Evolutionary conservation across 2,329 filamentous ascomycete genomes (phyloP).

Genomic region (Fusarium sambucinum): DNA sequence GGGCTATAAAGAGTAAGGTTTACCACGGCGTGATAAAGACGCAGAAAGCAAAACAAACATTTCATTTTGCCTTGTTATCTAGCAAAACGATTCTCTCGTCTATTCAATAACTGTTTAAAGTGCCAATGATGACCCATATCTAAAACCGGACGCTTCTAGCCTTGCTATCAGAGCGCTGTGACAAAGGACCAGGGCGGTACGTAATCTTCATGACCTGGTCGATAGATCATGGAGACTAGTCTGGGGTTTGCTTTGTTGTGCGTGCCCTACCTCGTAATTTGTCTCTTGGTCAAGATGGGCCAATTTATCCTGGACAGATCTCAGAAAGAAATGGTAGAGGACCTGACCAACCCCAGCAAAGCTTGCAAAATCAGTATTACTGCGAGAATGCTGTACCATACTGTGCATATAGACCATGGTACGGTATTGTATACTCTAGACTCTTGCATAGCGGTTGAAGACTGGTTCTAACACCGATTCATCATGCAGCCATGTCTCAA

Average conservation of each 20-base stretch:
- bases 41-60: conserved; percentile 15
- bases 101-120: conserved; percentile 6
- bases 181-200: conserved; percentile 27
- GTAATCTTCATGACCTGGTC: conserved; percentile 34
- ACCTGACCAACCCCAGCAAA: conserved; percentile 15
- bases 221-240: conserved; percentile 26
- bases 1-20: neutral
- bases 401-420: conserved; percentile 24
- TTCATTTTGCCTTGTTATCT: neutral
- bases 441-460: conserved; percentile 27
- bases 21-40: neutral
- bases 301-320: conserved; percentile 41
- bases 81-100: neutral
- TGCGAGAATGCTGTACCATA: conserved; percentile 15
- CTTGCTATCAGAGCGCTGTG: conserved; percentile 20
- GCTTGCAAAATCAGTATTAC: conserved; percentile 15
- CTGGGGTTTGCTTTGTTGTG: conserved; percentile 23
- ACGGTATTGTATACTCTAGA: conserved; percentile 14
- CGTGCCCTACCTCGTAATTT: conserved; percentile 40
- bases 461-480: conserved; percentile 37
- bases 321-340: conserved; percentile 27
- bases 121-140: conserved; percentile 16
- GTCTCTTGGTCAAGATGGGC: conserved; percentile 21
- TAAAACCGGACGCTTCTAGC: conserved; percentile 23
- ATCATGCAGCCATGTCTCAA: conserved; percentile 45